Evolutionary conservation across 2,329 filamentous ascomycete genomes (phyloP), one percentile per base, ranked within the genome.

Genomic region (Pyrenochaeta sp.): DNA sequence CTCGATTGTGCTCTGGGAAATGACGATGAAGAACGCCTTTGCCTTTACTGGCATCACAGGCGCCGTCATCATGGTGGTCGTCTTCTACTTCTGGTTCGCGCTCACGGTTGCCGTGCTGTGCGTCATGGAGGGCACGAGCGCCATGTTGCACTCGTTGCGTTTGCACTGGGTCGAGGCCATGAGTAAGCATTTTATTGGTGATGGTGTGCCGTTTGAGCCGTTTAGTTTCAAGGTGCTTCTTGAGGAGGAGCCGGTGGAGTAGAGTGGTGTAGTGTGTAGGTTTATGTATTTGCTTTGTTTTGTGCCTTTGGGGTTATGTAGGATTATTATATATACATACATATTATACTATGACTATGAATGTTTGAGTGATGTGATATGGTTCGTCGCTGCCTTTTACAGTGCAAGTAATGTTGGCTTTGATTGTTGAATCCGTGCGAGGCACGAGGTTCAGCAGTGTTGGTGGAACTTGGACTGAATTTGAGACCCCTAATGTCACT

Each of bases 101-200:
- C 82, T 97, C 40, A 90, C 87, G 1, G 81, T 90, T 44, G 81
- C 81, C 5, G 87, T 96, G 55, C 78, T 96, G 44, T 93, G 94
- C 60, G 85, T 94, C 61, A 96, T 96, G 92, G 92, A 96, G 72
- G 92, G 92, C 55, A 96, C 93, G 21, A 93, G 88, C 74, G 92
- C 92, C 62, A 96, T 96, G 92, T 80, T 96, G 76, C 91, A 96
- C 77, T 90, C 87, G 48, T 81, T 96, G 60, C 84, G 92, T 79
- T 77, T 96, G 66, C 92, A 96, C 61, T 96, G 92, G 92, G 92
- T 96, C 52, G 93, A 96, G 74, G 93, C 92, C 13, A 96, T 96
- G 85, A 95, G 90, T 76, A 96, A 96, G 78, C 93, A 96, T 78
- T 95, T 95, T 73, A 86, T 96, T 69, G 94, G 94, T 65, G 88